Evolutionary conservation across 306 rosid species (phyloP).

Genomic region (Rosa persica): DNA sequence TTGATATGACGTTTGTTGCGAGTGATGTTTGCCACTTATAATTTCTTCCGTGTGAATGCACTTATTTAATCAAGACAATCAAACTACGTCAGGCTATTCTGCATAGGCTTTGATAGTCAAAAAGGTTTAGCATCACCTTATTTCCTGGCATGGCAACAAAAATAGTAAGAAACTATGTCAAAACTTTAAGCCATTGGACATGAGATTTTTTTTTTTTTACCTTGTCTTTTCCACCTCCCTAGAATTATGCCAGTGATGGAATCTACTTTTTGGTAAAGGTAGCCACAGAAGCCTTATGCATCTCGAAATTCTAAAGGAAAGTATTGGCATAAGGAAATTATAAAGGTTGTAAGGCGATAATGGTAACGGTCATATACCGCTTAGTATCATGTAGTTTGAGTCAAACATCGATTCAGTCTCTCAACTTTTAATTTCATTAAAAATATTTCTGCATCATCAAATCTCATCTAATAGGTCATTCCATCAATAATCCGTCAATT

Average conservation of each 20-base stretch:
- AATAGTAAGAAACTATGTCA: neutral
- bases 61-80: neutral
- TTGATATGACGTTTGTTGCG: neutral
- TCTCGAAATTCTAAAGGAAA: neutral
- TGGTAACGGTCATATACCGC: too few species aligned
- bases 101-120: constrained; percentile 9
- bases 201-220: constrained; percentile 1
- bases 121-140: constrained; percentile 20
- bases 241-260: constrained; percentile 12
- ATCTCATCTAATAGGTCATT: too few species aligned
- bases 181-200: constrained; percentile 22
- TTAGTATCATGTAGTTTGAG: too few species aligned
- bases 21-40: neutral
- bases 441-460: too few species aligned
- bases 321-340: too few species aligned
- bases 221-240: neutral
- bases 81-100: too few species aligned
- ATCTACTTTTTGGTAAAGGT: neutral
- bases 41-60: neutral
- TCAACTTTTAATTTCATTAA: too few species aligned
- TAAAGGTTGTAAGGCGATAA: neutral
- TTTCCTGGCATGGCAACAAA: neutral
- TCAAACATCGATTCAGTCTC: too few species aligned
- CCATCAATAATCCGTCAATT: too few species aligned
- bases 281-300: neutral